Evolutionary conservation across 108 stramenopile genomes (phyloP).

Genomic region (Fragilaria crotonensis): DNA sequence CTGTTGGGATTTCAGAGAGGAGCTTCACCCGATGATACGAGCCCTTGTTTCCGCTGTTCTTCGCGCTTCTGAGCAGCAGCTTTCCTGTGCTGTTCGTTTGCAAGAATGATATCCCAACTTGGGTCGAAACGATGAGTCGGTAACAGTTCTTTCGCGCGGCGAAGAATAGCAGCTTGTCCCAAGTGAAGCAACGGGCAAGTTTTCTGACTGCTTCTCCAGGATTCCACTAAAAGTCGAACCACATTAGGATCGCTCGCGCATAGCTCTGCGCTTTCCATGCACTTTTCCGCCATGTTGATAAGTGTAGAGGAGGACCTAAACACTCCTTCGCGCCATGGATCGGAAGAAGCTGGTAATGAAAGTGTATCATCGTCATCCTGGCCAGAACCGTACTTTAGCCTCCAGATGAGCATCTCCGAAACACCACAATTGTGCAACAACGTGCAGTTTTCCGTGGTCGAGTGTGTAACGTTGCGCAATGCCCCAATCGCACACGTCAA

Average conservation of each 20-base stretch:
- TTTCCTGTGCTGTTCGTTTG: slow-evolving; percentile 31
- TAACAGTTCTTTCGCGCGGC: slow-evolving; percentile 14
- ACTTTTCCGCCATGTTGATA: slow-evolving; percentile 52
- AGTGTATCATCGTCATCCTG: background rate
- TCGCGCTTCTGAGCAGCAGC: slow-evolving; percentile 29
- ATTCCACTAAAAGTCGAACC: slow-evolving; percentile 33
- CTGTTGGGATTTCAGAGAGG: no score
- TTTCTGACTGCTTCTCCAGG: slow-evolving; percentile 27
- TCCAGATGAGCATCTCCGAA: slow-evolving; percentile 20
- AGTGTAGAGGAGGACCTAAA: slow-evolving; percentile 35
- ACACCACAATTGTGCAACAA: slow-evolving; percentile 24
- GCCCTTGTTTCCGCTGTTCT: slow-evolving; percentile 34
- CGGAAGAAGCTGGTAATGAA: slow-evolving; percentile 14
- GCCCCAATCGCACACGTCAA: slow-evolving; percentile 36
- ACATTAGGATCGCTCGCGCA: slow-evolving; percentile 21
- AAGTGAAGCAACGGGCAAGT: slow-evolving; percentile 23
- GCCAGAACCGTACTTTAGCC: slow-evolving; percentile 14
- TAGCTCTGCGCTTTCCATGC: slow-evolving; percentile 22
- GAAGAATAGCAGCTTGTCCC: slow-evolving; percentile 35
- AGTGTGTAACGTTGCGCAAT: slow-evolving; percentile 38
- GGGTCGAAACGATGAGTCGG: slow-evolving; percentile 13
- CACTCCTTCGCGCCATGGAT: slow-evolving; percentile 39
- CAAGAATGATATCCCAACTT: slow-evolving; percentile 26
- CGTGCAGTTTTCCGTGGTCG: slow-evolving; percentile 31
- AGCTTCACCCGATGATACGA: no score